Evolutionary conservation across 2,329 filamentous ascomycete genomes (phyloP), one percentile per base, ranked within the genome.

Genomic region (Fusarium sp.): DNA sequence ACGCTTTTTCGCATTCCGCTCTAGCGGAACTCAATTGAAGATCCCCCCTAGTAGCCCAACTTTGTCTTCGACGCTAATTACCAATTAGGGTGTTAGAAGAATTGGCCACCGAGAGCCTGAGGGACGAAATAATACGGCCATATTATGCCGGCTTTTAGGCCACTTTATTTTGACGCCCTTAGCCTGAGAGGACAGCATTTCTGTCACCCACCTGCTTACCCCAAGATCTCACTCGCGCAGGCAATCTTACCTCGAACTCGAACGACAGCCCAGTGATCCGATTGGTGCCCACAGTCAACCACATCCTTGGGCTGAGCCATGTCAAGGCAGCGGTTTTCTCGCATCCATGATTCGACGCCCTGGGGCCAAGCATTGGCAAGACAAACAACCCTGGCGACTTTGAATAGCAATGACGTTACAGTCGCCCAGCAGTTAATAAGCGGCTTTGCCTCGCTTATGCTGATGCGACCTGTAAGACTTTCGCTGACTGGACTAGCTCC

Each of bases 251-350:
- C 3, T n/a, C 34, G 10, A 38, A 38, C 34, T 6, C 34, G 34
- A 38, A 38, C 18, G 34, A 11, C 34, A 11, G 18, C 18, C 18
- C 18, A 12, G 34, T 0, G 16, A 38, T 41, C 30, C 16, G 13
- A 64, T 64, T 64, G 61, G 61, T 49, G 59, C 49, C 59, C 44
- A 64, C 65, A 48, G 7, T 29, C 22, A 24, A 52, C 34, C 52
- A 45, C 29, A 22, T n/a, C 40, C 27, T 20, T 40, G 32, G 48
- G 32, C 32, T 52, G 32, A 40, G 18, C 60, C 41, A 22, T 43
- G 46, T 49, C 53, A 64, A 68, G 65, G 65, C 65, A 68, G 48
- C 66, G 44, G 32, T 27, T 51, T 69, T 69, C 54, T 69, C 40
- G 10, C 56, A 30, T 41, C 6, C 38, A 24, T 69, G 60, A 69